Percentiles rank a stretch among this genome's conserved stretches.
These are phyloP conservation scores for Mastigamoeba balamuthi DNA, from an alignment of 78 protist genomes.

Conservation along the genomic window DNA sequence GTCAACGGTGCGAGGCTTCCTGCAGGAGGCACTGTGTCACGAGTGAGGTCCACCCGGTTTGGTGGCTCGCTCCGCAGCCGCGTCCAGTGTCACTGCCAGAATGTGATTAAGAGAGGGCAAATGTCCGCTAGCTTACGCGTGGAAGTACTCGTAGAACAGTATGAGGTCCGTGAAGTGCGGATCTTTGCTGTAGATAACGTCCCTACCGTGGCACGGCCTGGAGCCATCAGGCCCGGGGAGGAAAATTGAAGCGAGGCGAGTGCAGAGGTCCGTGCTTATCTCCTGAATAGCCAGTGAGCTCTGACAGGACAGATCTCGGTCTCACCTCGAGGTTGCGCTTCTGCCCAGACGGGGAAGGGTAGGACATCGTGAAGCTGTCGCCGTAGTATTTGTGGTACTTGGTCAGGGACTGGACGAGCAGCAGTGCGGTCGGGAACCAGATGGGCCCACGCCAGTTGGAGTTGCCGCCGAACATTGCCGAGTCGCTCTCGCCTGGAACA, in stretches of 20 bases:
- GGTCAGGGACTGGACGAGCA: constrained; percentile 44
- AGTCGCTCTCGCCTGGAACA: constrained; percentile 35
- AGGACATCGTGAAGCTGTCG: constrained; percentile 11
- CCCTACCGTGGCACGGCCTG: constrained; percentile 8
- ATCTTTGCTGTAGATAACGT: constrained; percentile 4
- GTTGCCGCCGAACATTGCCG: constrained; percentile 62
- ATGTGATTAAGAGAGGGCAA: no score
- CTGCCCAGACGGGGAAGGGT: constrained; percentile 24
- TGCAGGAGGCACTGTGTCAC: no score
- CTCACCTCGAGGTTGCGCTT: not conserved
- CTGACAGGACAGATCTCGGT: not conserved
- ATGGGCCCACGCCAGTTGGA: constrained; percentile 72
- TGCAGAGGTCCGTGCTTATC: constrained; percentile 2
- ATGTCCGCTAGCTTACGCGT: not conserved
- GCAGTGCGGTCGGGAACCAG: constrained; percentile 55
- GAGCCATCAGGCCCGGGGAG: constrained; percentile 1
- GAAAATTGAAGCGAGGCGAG: constrained; percentile 20
- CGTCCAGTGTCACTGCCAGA: constrained; percentile 48
- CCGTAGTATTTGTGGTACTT: constrained; percentile 32
- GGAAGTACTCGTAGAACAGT: constrained; percentile 44
- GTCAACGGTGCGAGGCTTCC: no score
- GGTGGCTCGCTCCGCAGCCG: constrained; percentile 72
- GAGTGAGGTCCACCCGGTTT: constrained; percentile 73
- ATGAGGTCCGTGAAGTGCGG: constrained; percentile 22
- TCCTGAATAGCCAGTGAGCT: no score